These are phyloP conservation scores for Phoma sp. DNA, from an alignment of 2,329 filamentous ascomycete genomes.

Conservation along the genomic window DNA sequence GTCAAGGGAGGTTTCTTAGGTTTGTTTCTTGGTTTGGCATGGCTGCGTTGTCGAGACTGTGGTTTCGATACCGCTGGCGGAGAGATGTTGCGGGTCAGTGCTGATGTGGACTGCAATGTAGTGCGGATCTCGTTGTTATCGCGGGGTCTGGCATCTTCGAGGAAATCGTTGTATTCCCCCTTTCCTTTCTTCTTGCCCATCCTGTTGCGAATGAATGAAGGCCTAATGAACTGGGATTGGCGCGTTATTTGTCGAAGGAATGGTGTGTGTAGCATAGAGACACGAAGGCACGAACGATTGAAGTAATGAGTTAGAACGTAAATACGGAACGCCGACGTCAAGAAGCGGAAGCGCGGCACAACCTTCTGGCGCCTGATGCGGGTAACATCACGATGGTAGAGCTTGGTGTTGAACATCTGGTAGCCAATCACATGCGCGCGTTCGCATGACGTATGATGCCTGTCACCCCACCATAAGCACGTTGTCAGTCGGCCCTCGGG, in stretches of 20 bases:
- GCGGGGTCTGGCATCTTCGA: constrained; percentile 43
- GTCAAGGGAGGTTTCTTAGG: constrained; percentile 61
- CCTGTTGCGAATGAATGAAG: not conserved
- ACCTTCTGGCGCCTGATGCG: constrained; percentile 3
- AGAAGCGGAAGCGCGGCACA: constrained; percentile 8
- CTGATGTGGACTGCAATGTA: constrained; percentile 24
- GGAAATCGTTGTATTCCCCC: constrained; percentile 43
- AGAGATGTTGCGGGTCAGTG: constrained; percentile 18
- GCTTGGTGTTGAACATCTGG: constrained; percentile 10
- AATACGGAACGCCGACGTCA: constrained; percentile 9
- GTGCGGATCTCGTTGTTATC: constrained; percentile 36
- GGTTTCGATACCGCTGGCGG: constrained; percentile 13
- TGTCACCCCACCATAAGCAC: constrained; percentile 10
- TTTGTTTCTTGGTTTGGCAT: constrained; percentile 16
- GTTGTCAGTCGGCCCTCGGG: constrained; percentile 7
- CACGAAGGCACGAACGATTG: not conserved
- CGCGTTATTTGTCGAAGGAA: not conserved
- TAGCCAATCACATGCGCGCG: constrained; percentile 3
- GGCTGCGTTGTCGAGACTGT: constrained; percentile 13
- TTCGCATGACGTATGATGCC: constrained; percentile 9
- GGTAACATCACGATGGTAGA: constrained; percentile 5
- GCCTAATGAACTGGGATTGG: not conserved
- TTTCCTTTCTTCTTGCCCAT: constrained; percentile 43
- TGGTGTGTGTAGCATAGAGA: constrained; percentile 2
- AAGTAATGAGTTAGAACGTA: not conserved